These are phyloP conservation scores for Cicer cuneatum DNA, from an alignment of 306 rosid species.

Conservation along the genomic window DNA sequence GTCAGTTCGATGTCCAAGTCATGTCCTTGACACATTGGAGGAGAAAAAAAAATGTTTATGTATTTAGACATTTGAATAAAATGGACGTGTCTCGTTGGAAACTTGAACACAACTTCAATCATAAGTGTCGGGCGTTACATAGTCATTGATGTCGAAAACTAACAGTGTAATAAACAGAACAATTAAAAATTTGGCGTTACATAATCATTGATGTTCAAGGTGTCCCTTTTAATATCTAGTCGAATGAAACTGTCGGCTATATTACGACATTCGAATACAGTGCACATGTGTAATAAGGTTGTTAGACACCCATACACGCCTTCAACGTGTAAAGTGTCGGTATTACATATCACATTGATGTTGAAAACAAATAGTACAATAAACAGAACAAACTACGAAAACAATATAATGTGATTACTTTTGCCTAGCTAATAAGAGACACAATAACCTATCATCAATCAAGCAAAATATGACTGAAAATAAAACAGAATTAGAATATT, in stretches of 20 bases:
- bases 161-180: no score
- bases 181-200: no score
- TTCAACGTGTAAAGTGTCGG: not conserved
- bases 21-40: not conserved
- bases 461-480: slow-evolving; percentile 34
- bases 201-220: no score
- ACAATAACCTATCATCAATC: not conserved
- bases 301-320: no score
- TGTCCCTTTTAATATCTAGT: no score
- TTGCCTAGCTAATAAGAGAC: slow-evolving; percentile 31
- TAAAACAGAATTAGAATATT: not conserved
- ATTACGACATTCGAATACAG: no score
- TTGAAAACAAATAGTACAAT: not conserved
- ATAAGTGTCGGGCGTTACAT: not conserved
- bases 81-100: not conserved
- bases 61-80: not conserved
- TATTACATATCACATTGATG: not conserved
- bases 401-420: not conserved
- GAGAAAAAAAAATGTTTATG: not conserved
- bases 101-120: not conserved
- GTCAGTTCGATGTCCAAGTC: not conserved
- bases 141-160: no score
- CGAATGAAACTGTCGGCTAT: no score
- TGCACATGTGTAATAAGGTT: no score
- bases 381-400: not conserved